Evolutionary conservation across 1,284 basidiomycete genomes (phyloP), one percentile per base, ranked within the genome.

Genomic region (Ceratobasidium theobromae): DNA sequence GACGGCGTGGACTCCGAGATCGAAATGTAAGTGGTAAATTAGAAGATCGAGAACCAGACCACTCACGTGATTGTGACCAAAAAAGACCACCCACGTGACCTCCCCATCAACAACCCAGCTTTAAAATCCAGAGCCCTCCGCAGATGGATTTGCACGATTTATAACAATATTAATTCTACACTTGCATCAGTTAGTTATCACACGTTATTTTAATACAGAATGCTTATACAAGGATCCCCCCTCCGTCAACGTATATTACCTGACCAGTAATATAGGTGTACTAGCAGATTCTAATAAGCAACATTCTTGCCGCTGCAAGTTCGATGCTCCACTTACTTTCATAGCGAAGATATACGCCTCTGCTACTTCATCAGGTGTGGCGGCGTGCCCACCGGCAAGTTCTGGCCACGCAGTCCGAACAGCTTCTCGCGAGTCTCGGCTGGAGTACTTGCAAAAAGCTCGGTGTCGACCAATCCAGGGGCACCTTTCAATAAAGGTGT

Each of bases 281-380:
- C 53, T 57, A 45, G 6, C 38, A 14, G 32, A 21, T 53, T 12
- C 18, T 6, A 53, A n/a, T 38, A 8, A 38, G 35, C 16, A 8
- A 38, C 35, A 8, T 8, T 12, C 6, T 11, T 51, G 27, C 21
- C 12, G 18, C 18, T 9, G 4, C 48, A 6, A n/a, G n/a, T n/a
- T n/a, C n/a, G n/a, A n/a, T n/a, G n/a, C n/a, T n/a, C n/a, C n/a
- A n/a, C n/a, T 64, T 18, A 35, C 58, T 57, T 67, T 67, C 66
- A 67, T 67, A 14, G 57, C 35, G 32, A 67, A 67, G 1, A 67
- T 49, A 32, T 62, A 67, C 16, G 66, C 66, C 32, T 67, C 66
- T 18, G 66, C 66, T n/a, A 60, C 35, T 43, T 67, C 66, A 28
- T 60, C 66, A 1, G 66, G 53, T 32, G 30, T 48, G 1, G 48